Base-by-base conservation (phyloP, 805 yeast species). In the Saccharomycopsis selenospora region DNA sequence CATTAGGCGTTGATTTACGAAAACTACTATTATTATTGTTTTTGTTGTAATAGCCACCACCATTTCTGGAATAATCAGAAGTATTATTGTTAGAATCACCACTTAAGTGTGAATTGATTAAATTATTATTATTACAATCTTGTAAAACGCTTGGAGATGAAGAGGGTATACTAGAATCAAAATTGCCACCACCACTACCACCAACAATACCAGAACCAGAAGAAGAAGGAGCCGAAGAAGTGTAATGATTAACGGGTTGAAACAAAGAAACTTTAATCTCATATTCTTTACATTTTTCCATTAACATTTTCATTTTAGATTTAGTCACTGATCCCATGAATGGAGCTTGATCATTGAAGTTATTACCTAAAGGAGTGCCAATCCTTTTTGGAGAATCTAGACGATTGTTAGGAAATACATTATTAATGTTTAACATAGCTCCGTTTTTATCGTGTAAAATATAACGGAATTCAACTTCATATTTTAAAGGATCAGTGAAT, bases 291-390 rank as follows among this genome's bases (percentile, higher is more conserved):
- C 90, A 90, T 46, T 80, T 72, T 29, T 76, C 75, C 5, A 85
- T 70, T 7, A 85, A 62, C 52, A 71, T 68, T 47, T 76, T 88
- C 14, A 75, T 59, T 29, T 75, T 80, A 49, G 77, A 74, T 18
- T 72, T 68, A 36, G 68, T 62, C 3, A 84, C 80, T 1, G 63
- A 56, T 1, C 88, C 89, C 25, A 68, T 63, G 0, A 75, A 64
- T 11, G n/a, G 18, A 3, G 4, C 10, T 27, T 41, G 43, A 27
- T 10, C 11, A 7, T 27, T 11, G 7, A 11, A 11, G 29, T 8
- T 8, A 27, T 11, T 11, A 11, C 29, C 29, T 27, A 27, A 27
- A 27, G 29, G 29, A 18, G 14, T 14, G 24, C 42, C 11, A 23
- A 18, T 18, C 13, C 42, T 10, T n/a, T 14, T 18, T 20, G 8